Percentiles rank a stretch among this genome's conserved stretches.
Evolutionary conservation across 768 basidiomycete genomes (phyloP).

Genomic region (Termitomyces eurrhizus): DNA sequence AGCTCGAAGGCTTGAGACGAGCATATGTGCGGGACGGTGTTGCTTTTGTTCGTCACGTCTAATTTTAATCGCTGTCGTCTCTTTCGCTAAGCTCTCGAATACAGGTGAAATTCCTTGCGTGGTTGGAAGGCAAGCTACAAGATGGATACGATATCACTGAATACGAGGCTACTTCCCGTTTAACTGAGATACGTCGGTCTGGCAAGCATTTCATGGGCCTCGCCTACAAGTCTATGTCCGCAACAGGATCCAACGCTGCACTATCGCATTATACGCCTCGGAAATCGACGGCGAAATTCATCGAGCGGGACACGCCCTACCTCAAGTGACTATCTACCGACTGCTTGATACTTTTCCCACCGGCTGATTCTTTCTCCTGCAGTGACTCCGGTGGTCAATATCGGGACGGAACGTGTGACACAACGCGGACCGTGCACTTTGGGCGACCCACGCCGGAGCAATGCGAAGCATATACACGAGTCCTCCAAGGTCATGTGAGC

Average conservation of each 20-base stretch:
- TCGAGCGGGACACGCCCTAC: slow-evolving; percentile 79
- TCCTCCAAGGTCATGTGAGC: slow-evolving; percentile 93
- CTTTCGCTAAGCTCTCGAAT: neutral
- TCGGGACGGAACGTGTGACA: slow-evolving; percentile 86
- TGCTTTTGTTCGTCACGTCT: slow-evolving; percentile 57
- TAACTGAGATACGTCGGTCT: slow-evolving; percentile 72
- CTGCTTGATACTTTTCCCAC: slow-evolving; percentile 4
- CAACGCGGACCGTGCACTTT: slow-evolving; percentile 80
- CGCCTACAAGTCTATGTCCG: slow-evolving; percentile 88
- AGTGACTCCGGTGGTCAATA: slow-evolving; percentile 94
- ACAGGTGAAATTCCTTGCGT: slow-evolving; percentile 79
- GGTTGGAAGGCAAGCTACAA: slow-evolving; percentile 78
- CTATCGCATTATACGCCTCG: slow-evolving; percentile 90
- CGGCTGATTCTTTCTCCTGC: slow-evolving; percentile 2
- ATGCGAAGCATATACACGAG: slow-evolving; percentile 89
- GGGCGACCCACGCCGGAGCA: slow-evolving; percentile 84
- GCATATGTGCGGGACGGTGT: slow-evolving; percentile 92
- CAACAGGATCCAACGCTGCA: slow-evolving; percentile 87
- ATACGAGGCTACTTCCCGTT: slow-evolving; percentile 84
- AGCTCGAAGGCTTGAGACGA: slow-evolving; percentile 75
- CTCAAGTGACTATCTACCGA: slow-evolving; percentile 61
- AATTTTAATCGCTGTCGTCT: slow-evolving; percentile 10
- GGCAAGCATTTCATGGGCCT: slow-evolving; percentile 77
- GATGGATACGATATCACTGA: slow-evolving; percentile 85
- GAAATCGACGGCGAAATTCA: slow-evolving; percentile 61